Percentiles rank a stretch among this genome's conserved stretches.
Evolutionary conservation across 257 asterid species (phyloP).

Genomic region (Solanum virginianum): DNA sequence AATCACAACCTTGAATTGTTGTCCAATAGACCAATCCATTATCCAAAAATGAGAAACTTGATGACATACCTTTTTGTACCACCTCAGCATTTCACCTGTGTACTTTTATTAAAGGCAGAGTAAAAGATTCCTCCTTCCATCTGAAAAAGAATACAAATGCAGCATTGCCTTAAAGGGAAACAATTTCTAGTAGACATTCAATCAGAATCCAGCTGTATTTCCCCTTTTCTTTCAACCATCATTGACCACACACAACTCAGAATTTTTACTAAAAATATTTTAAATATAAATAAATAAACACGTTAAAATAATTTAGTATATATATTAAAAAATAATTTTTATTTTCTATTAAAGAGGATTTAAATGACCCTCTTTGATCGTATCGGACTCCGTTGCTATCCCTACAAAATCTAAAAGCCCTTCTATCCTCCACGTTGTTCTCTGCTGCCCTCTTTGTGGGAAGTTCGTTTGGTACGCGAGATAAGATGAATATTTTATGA

Average conservation of each 20-base stretch:
- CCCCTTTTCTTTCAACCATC: background rate
- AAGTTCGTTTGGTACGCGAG: background rate
- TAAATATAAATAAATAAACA: background rate
- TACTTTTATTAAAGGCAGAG: background rate
- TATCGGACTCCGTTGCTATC: background rate
- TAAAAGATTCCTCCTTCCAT: background rate
- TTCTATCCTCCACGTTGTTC: background rate
- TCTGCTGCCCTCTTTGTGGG: background rate
- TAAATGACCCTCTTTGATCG: background rate
- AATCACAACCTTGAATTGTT: background rate
- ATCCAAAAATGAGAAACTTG: background rate
- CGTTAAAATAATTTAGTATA: background rate
- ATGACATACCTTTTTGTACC: background rate
- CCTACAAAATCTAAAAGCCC: background rate
- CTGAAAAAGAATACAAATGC: background rate
- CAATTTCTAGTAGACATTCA: background rate
- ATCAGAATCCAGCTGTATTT: conserved; percentile 5
- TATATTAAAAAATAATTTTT: too few species aligned
- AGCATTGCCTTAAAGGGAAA: background rate
- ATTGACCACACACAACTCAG: background rate
- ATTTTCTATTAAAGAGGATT: too few species aligned
- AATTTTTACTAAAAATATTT: background rate
- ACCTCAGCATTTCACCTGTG: background rate
- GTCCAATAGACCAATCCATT: background rate
- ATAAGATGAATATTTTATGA: background rate